Percentiles rank a stretch among this genome's conserved stretches.
Evolutionary conservation across 345 rosid species (phyloP).

Genomic region (Microthlaspi erraticum): DNA sequence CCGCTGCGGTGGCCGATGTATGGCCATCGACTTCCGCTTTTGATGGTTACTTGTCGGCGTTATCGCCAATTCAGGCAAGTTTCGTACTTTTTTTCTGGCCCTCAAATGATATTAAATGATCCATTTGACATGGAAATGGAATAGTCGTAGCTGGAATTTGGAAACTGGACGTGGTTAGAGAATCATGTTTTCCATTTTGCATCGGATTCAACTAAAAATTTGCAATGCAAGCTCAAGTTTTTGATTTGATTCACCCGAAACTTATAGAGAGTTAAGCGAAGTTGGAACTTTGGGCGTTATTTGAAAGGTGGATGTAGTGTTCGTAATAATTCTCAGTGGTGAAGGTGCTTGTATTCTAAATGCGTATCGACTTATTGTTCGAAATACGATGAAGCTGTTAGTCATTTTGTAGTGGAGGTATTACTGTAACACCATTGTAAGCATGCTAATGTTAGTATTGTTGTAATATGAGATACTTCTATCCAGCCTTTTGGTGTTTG

Average conservation of each 20-base stretch:
- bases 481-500: conserved; percentile 3
- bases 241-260: conserved; percentile 1
- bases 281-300: neutral
- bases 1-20: conserved; percentile 93
- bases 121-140: conserved; percentile 22
- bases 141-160: neutral
- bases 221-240: conserved; percentile 20
- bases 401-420: conserved; percentile 24
- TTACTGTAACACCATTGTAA: neutral
- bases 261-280: neutral
- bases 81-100: neutral
- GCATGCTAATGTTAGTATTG: conserved; percentile 11
- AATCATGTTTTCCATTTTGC: neutral
- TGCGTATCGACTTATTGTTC: conserved; percentile 4
- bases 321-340: neutral
- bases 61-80: conserved; percentile 95
- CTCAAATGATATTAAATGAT: neutral
- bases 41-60: conserved; percentile 92
- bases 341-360: neutral
- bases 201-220: neutral
- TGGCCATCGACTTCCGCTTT: conserved; percentile 99
- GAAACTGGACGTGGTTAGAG: conserved; percentile 3
- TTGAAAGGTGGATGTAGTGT: conserved; percentile 2
- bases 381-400: neutral
- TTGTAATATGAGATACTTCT: neutral